Evolutionary conservation across 75 land plant genomes (phyloP).

Genomic region (Cunninghamia lanceolata): DNA sequence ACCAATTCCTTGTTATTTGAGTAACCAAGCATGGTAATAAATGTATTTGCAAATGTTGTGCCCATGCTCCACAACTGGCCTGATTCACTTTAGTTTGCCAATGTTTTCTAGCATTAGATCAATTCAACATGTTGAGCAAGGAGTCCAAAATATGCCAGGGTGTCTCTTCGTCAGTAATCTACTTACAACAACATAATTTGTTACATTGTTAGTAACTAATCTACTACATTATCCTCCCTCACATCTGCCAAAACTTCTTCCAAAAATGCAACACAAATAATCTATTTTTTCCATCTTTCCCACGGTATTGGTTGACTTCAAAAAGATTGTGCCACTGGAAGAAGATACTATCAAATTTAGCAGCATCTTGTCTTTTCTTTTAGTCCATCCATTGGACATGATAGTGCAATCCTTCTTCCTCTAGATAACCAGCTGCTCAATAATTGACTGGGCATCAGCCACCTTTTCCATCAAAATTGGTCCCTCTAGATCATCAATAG

Average conservation of each 20-base stretch:
- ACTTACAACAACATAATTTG: conserved; percentile 19
- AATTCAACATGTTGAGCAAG: conserved; percentile 37
- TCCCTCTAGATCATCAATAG: no score
- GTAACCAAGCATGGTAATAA: conserved; percentile 14
- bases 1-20: conserved; percentile 18
- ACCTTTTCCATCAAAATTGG: no score
- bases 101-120: conserved; percentile 41
- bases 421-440: no score
- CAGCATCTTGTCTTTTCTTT: neutral
- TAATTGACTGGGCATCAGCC: no score
- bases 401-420: no score
- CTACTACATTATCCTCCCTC: conserved; percentile 43
- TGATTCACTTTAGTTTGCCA: conserved; percentile 17
- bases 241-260: neutral
- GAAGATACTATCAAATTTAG: neutral
- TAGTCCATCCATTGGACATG: no score
- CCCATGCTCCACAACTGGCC: conserved; percentile 17
- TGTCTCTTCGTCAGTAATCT: conserved; percentile 20
- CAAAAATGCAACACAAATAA: no score
- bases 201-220: conserved; percentile 19
- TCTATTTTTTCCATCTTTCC: neutral
- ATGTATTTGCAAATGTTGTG: conserved; percentile 32
- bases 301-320: neutral
- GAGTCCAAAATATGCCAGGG: conserved; percentile 26
- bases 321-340: neutral